Base-by-base conservation (phyloP, 2,329 filamentous ascomycete genomes). In the Epichloe uncinata region DNA sequence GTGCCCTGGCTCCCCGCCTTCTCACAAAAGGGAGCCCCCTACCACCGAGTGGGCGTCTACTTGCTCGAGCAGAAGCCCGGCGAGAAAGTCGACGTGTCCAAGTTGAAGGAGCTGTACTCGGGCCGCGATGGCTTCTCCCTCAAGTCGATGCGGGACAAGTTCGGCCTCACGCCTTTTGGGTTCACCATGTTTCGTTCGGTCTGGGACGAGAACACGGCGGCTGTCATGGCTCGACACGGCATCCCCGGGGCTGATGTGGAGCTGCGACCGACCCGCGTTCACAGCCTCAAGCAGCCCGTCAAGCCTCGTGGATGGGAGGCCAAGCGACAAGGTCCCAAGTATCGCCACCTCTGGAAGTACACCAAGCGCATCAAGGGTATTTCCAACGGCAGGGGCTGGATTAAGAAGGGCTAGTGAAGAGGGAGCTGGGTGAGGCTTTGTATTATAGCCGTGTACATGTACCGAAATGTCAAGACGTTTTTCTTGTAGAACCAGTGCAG, bases 121-220 rank as follows among this genome's bases (percentile, higher is more conserved):
- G 55, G 56, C 42, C 78, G 85, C 48, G 77, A 90, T 45, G 76
- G 75, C 44, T 94, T 95, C 70, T 82, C 76, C 50, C 71, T 95
- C 53, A 82, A 87, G 62, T 80, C 78, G 54, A 85, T 94, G 65
- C 77, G 83, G 56, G 77, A 82, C 63, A 82, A 81, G 63, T 79
- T 87, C 63, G 68, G 72, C 51, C 71, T 93, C 53, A 75, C 73
- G 52, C 79, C 90, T 7, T 81, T 96, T 52, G 90, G 90, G 42
- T 85, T 88, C 59, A 87, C 82, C 63, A 71, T 98, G 59, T 98
- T 97, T 81, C 82, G 93, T 57, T 84, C 81, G 53, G 72, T 85
- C 56, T 97, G 90, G 87, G 93, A 98, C 66, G 86, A 93, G 52
- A 80, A 78, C 59, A 98, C 87, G 48, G 81, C 79, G n/a, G 81